A percentile compares a stretch with the other conserved stretches of the same genome.
Conservation (phyloP, 2,329 filamentous ascomycete genomes). For the Stachybotrys chartarum region DNA sequence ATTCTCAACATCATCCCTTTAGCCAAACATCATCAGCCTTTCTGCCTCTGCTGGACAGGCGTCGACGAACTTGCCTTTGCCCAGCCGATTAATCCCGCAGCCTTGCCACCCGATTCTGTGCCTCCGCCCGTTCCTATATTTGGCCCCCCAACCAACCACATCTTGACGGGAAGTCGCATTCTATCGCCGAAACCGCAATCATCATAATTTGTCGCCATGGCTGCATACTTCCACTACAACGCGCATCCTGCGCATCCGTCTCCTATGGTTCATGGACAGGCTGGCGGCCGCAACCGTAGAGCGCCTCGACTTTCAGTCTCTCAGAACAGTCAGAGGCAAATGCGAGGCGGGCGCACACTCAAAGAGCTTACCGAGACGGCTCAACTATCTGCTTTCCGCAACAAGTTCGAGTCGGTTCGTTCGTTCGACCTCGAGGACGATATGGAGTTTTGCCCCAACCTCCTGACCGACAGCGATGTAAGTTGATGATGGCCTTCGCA, state of each 20-base stretch:
- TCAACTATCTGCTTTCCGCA: conserved; percentile 70
- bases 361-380: conserved; percentile 80
- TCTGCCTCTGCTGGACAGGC: background rate
- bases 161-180: background rate
- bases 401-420: conserved; percentile 81
- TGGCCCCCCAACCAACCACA: conserved; percentile 1
- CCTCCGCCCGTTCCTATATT: background rate
- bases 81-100: conserved; percentile 1
- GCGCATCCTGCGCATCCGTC: conserved; percentile 51
- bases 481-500: conserved; percentile 27
- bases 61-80: background rate
- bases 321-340: conserved; percentile 81
- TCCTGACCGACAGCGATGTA: conserved; percentile 92
- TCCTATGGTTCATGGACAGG: conserved; percentile 65
- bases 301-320: conserved; percentile 72
- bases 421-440: conserved; percentile 97
- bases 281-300: conserved; percentile 78
- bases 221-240: conserved; percentile 58
- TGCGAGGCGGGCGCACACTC: conserved; percentile 75
- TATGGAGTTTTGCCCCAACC: conserved; percentile 86
- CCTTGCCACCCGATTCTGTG: background rate
- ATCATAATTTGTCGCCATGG: conserved; percentile 38
- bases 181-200: background rate
- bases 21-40: background rate
- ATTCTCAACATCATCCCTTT: background rate